phyloP scores from a whole-genome alignment of 2,329 filamentous ascomycete genomes.

The Thelonectria rubi region DNA sequence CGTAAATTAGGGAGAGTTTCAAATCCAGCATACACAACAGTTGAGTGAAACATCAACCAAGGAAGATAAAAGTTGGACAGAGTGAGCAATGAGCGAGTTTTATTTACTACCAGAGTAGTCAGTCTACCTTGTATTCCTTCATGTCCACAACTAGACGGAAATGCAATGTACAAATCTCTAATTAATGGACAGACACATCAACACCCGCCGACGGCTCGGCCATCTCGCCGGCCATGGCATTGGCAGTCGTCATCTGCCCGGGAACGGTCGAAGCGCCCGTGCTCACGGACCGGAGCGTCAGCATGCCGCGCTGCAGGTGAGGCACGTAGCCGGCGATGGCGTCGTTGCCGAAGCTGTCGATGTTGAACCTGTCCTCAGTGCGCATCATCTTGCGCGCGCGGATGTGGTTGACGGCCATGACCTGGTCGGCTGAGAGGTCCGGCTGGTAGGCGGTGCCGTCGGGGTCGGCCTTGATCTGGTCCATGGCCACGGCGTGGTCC shows the following conservation, averaged over 20 bases:
- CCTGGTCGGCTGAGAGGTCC: constrained; percentile 39
- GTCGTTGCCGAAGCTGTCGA: constrained; percentile 46
- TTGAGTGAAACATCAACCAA: too few relatives aligned
- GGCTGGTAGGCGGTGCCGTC: constrained; percentile 24
- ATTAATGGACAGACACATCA: constrained; percentile 3
- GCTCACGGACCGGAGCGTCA: constrained; percentile 23
- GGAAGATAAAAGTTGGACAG: too few relatives aligned
- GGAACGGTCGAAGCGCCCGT: constrained; percentile 8
- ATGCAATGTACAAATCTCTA: background rate
- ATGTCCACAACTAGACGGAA: too few relatives aligned
- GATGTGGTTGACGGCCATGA: constrained; percentile 41
- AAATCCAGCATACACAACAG: too few relatives aligned
- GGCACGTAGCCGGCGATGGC: constrained; percentile 36
- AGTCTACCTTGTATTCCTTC: too few relatives aligned
- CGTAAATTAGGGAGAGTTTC: too few relatives aligned
- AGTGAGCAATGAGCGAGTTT: too few relatives aligned
- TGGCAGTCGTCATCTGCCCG: constrained; percentile 18
- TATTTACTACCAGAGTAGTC: too few relatives aligned
- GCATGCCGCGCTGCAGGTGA: constrained; percentile 35
- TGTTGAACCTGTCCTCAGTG: constrained; percentile 44
- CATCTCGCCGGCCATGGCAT: background rate
- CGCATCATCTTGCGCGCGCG: constrained; percentile 45
- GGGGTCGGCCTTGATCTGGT: constrained; percentile 25
- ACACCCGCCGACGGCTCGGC: background rate
- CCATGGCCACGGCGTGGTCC: constrained; percentile 15